phyloP scores from a whole-genome alignment of 2,329 filamentous ascomycete genomes.

The Arthrobotrys pseudoclavata region DNA sequence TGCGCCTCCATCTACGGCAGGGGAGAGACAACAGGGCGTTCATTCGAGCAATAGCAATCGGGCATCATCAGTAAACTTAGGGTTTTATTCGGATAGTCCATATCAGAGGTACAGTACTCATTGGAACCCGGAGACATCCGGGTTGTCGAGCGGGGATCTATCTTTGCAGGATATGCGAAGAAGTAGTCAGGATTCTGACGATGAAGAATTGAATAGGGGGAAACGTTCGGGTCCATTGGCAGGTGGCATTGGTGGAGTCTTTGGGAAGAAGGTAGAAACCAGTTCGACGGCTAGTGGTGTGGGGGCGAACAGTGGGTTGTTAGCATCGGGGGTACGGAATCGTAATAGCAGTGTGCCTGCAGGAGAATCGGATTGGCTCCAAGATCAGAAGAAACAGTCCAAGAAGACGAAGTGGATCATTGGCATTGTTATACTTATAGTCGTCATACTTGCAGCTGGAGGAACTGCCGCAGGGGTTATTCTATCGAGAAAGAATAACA shows the following conservation, averaged over 20 bases:
- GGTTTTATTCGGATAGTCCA: slow-evolving; percentile 62
- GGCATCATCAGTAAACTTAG: slow-evolving; percentile 57
- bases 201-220: slow-evolving; percentile 47
- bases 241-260: slow-evolving; percentile 51
- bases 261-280: slow-evolving; percentile 50
- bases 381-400: slow-evolving; percentile 73
- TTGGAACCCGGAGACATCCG: slow-evolving; percentile 62
- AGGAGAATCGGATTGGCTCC: slow-evolving; percentile 71
- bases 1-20: slow-evolving; percentile 20
- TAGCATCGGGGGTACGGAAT: slow-evolving; percentile 22
- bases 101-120: slow-evolving; percentile 63
- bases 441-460: slow-evolving; percentile 79
- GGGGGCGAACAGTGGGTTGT: slow-evolving; percentile 47
- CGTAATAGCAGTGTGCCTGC: slow-evolving; percentile 6
- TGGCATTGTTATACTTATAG: slow-evolving; percentile 73
- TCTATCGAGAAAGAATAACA: slow-evolving; percentile 70
- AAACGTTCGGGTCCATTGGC: slow-evolving; percentile 41
- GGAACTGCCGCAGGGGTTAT: slow-evolving; percentile 79
- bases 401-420: slow-evolving; percentile 80
- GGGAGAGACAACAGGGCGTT: slow-evolving; percentile 39
- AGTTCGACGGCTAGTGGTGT: slow-evolving; percentile 46
- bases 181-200: slow-evolving; percentile 57
- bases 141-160: slow-evolving; percentile 47
- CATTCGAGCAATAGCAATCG: slow-evolving; percentile 47
- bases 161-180: slow-evolving; percentile 58